Percentiles rank a stretch among this genome's conserved stretches.
Evolutionary conservation across 257 asterid species (phyloP).

Genomic region (Scutellaria baicalensis): DNA sequence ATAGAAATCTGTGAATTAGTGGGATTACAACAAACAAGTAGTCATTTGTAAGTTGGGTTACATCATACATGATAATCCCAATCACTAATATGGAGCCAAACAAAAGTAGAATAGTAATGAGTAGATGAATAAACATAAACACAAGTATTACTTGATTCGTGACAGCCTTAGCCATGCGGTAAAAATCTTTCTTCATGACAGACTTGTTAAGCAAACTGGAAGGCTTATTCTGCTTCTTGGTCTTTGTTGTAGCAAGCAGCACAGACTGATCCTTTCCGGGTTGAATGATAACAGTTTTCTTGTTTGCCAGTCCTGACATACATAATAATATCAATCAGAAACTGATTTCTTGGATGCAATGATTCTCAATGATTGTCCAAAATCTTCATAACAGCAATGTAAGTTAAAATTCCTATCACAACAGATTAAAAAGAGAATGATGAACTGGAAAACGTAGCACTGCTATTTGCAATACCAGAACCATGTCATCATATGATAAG

Average conservation of each 20-base stretch:
- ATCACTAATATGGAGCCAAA: not conserved
- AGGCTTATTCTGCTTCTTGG: conserved; percentile 86
- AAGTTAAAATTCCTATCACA: not conserved
- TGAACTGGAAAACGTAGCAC: not conserved
- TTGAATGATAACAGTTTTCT: conserved; percentile 87
- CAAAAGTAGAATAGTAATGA: not conserved
- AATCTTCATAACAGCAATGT: not conserved
- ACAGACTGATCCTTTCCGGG: conserved; percentile 73
- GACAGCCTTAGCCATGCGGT: conserved; percentile 92
- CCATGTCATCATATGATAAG: not conserved
- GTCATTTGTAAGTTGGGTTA: not conserved
- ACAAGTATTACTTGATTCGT: conserved; percentile 57
- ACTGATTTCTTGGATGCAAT: not conserved
- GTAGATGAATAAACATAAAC: not conserved
- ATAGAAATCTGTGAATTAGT: not conserved
- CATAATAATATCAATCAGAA: not conserved
- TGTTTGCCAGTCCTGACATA: conserved; percentile 81
- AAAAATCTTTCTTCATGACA: conserved; percentile 84
- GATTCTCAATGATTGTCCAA: not conserved
- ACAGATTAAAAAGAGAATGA: not conserved
- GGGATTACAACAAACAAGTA: not conserved
- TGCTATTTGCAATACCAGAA: not conserved
- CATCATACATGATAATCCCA: not conserved
- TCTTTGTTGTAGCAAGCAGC: conserved; percentile 73
- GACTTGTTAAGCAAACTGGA: conserved; percentile 66